phyloP scores from a whole-genome alignment of 495 filamentous ascomycete genomes.

The Peziza echinospora region DNA sequence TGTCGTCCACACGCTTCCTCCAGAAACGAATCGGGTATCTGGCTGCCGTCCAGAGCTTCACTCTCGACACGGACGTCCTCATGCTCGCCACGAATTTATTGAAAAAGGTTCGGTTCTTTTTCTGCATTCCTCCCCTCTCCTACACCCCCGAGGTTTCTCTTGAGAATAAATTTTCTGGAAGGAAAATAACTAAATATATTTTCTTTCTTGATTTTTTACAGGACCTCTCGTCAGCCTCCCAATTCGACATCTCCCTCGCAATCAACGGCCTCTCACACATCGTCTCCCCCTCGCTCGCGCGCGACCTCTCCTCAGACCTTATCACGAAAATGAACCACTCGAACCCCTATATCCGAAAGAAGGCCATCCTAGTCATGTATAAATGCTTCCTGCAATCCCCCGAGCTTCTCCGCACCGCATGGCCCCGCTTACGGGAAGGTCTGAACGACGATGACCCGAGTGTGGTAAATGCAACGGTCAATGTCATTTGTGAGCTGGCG shows the following conservation, averaged over 20 bases:
- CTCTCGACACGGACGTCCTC: slow-evolving; percentile 83
- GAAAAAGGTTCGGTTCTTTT: slow-evolving; percentile 48
- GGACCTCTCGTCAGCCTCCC: slow-evolving; percentile 59
- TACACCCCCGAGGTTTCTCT: too few species aligned
- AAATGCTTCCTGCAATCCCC: slow-evolving; percentile 82
- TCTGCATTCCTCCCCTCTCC: not conserved
- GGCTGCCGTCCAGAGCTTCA: slow-evolving; percentile 89
- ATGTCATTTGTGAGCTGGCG: slow-evolving; percentile 88
- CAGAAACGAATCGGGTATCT: slow-evolving; percentile 93
- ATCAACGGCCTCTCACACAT: slow-evolving; percentile 76
- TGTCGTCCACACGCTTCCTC: slow-evolving; percentile 82
- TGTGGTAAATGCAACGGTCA: slow-evolving; percentile 85
- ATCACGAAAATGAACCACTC: slow-evolving; percentile 71
- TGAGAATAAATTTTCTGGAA: too few species aligned
- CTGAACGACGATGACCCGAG: slow-evolving; percentile 84
- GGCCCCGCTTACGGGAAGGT: slow-evolving; percentile 90
- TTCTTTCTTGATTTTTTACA: slow-evolving; percentile 20
- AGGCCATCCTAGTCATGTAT: slow-evolving; percentile 84
- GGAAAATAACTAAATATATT: not conserved
- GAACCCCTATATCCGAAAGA: slow-evolving; percentile 66
- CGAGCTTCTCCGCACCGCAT: slow-evolving; percentile 72
- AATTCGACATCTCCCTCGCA: slow-evolving; percentile 60
- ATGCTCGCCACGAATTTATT: slow-evolving; percentile 94
- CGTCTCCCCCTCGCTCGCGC: slow-evolving; percentile 70
- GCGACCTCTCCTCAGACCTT: slow-evolving; percentile 68